Percentiles rank a stretch among this genome's conserved stretches.
phyloP scores from a whole-genome alignment of 2,329 filamentous ascomycete genomes.

The Byssothecium circinans region DNA sequence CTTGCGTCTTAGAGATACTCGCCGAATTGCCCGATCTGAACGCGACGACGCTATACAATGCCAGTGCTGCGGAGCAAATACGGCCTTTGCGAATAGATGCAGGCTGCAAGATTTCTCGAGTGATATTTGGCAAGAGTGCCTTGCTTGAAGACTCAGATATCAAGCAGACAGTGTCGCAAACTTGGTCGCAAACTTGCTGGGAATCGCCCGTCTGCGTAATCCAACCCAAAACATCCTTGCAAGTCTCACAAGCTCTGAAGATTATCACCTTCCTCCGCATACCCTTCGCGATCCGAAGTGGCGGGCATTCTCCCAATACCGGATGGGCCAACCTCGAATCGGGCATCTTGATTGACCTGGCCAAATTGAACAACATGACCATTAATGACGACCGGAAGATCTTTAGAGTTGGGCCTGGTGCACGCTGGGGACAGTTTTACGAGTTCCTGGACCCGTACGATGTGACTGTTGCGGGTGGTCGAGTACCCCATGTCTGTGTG shows the following conservation, averaged over 20 bases:
- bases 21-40: no score
- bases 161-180: no score
- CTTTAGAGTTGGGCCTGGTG: conserved; percentile 6
- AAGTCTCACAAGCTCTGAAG: background rate
- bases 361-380: conserved; percentile 3
- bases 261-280: conserved; percentile 7
- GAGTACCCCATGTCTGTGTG: conserved; percentile 12
- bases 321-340: conserved; percentile 4
- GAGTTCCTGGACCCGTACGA: conserved; percentile 1
- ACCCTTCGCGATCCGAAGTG: conserved; percentile 12
- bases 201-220: conserved; percentile 1
- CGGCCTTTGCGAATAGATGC: no score
- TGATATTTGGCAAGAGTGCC: no score
- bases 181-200: conserved; percentile 7
- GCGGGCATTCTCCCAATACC: conserved; percentile 11
- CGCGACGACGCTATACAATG: no score
- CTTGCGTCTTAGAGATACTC: no score
- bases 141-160: no score
- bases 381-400: background rate
- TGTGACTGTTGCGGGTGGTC: conserved; percentile 8
- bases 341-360: conserved; percentile 4
- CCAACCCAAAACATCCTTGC: background rate
- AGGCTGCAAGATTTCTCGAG: no score
- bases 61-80: no score
- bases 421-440: conserved; percentile 7